A percentile compares a stretch with the other conserved stretches of the same genome.
phyloP scores from a whole-genome alignment of 2,329 filamentous ascomycete species.

The Coleophoma cylindrospora region DNA sequence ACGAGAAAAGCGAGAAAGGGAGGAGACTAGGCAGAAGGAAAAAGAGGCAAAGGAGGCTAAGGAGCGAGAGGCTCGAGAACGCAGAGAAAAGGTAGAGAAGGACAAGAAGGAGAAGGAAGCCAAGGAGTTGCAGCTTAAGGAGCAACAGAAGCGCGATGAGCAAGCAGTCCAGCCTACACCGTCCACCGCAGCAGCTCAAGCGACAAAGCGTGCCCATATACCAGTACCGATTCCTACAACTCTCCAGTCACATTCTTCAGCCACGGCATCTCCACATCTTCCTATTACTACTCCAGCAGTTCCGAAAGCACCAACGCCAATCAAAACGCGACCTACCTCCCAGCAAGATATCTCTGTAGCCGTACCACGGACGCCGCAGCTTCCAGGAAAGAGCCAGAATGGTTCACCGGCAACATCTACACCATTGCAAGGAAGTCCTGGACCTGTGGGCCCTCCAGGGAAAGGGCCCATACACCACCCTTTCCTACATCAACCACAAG shows the following conservation, averaged over 20 bases:
- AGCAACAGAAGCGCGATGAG: constrained; percentile 42
- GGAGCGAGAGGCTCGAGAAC: constrained; percentile 49
- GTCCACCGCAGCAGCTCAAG: constrained; percentile 26
- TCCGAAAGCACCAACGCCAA: constrained; percentile 77
- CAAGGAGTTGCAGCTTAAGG: constrained; percentile 40
- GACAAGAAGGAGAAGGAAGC: constrained; percentile 56
- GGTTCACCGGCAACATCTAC: constrained; percentile 56
- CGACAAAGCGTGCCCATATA: constrained; percentile 36
- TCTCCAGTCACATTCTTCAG: constrained; percentile 52
- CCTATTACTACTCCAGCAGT: constrained; percentile 74
- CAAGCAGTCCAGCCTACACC: constrained; percentile 19
- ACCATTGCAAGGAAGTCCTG: constrained; percentile 60
- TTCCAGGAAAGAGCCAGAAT: constrained; percentile 49
- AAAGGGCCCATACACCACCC: constrained; percentile 49
- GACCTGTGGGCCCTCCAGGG: constrained; percentile 55
- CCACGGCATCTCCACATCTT: constrained; percentile 73
- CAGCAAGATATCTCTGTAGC: constrained; percentile 66
- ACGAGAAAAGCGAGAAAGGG: constrained; percentile 77
- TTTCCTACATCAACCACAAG: constrained; percentile 51
- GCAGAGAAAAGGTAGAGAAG: constrained; percentile 52
- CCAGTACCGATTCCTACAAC: constrained; percentile 46
- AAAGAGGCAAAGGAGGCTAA: constrained; percentile 69
- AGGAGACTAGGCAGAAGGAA: constrained; percentile 76
- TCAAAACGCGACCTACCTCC: constrained; percentile 63
- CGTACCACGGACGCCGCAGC: constrained; percentile 61